Evolutionary conservation across 1,284 basidiomycete species (phyloP).

Genomic region (Tremellales sp.): DNA sequence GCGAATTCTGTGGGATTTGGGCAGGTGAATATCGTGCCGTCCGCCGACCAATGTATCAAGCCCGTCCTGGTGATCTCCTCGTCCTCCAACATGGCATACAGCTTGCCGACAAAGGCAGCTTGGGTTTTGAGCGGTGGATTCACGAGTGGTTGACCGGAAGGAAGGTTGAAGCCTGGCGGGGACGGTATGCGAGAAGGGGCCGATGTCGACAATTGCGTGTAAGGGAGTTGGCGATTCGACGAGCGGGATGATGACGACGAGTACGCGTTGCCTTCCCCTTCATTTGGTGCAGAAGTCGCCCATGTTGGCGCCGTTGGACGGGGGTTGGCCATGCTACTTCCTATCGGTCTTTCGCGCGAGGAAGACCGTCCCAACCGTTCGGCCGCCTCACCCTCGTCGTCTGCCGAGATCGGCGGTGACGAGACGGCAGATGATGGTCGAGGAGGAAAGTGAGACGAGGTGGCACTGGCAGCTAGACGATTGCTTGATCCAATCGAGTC

Average conservation of each 20-base stretch:
- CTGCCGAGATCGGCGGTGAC: background rate
- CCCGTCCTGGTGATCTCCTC: conserved; percentile 41
- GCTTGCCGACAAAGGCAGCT: conserved; percentile 48
- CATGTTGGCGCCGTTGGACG: background rate
- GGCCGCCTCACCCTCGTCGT: no score
- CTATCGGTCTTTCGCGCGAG: background rate
- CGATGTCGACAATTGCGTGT: conserved; percentile 9
- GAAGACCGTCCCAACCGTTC: background rate
- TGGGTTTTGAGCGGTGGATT: conserved; percentile 43
- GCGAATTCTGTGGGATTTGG: conserved; percentile 49
- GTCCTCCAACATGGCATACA: conserved; percentile 49
- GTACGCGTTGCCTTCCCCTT: background rate
- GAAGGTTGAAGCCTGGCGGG: conserved; percentile 22
- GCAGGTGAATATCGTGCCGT: conserved; percentile 49
- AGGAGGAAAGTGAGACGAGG: background rate
- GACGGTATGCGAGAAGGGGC: conserved; percentile 20
- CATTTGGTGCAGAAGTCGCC: background rate
- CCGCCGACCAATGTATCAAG: conserved; percentile 45
- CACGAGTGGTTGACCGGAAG: conserved; percentile 29
- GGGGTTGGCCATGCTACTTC: background rate
- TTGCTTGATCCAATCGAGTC: background rate
- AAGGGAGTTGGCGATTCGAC: conserved; percentile 1
- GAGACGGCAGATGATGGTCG: background rate
- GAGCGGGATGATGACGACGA: conserved; percentile 4
- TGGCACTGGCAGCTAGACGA: background rate